These are phyloP conservation scores for Cyberlindnera saturnus DNA, from an alignment of 805 yeast species.

Conservation along the genomic window DNA sequence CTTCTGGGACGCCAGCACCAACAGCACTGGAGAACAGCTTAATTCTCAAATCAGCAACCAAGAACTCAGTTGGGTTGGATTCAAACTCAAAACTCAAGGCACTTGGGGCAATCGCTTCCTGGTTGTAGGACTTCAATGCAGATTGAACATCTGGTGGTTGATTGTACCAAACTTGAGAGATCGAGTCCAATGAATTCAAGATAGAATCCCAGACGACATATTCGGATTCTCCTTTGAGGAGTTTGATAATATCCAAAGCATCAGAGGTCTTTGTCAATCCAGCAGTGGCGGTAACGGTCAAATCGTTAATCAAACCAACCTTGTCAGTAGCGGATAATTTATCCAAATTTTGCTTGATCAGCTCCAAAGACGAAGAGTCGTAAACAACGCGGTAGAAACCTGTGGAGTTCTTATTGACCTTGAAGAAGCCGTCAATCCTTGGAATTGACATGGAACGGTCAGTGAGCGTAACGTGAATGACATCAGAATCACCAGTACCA, in stretches of 20 bases:
- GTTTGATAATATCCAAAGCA: slow-evolving; percentile 48
- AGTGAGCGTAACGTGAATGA: slow-evolving; percentile 50
- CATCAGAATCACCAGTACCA: slow-evolving; percentile 45
- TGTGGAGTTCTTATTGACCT: slow-evolving; percentile 65
- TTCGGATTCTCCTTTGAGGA: slow-evolving; percentile 53
- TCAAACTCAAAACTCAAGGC: slow-evolving; percentile 57
- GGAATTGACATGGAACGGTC: slow-evolving; percentile 39
- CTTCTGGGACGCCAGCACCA: slow-evolving; percentile 40
- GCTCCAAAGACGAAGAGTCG: slow-evolving; percentile 53
- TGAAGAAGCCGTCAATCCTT: slow-evolving; percentile 46
- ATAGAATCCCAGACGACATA: slow-evolving; percentile 64
- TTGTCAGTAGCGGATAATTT: slow-evolving; percentile 65
- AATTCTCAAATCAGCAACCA: slow-evolving; percentile 60
- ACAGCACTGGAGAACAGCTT: slow-evolving; percentile 56
- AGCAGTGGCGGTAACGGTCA: slow-evolving; percentile 58
- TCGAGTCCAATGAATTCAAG: slow-evolving; percentile 35
- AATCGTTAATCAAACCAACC: slow-evolving; percentile 71
- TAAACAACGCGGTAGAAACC: slow-evolving; percentile 74
- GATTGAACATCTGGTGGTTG: slow-evolving; percentile 39
- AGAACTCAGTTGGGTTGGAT: slow-evolving; percentile 45
- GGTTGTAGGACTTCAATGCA: slow-evolving; percentile 44
- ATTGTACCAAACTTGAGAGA: slow-evolving; percentile 48
- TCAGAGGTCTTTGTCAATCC: slow-evolving; percentile 59
- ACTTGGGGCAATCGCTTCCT: slow-evolving; percentile 49
- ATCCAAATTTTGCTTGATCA: slow-evolving; percentile 51